Evolutionary conservation across 2,329 filamentous ascomycete genomes (phyloP).

Genomic region (Neopestalotiopsis clavispora): DNA sequence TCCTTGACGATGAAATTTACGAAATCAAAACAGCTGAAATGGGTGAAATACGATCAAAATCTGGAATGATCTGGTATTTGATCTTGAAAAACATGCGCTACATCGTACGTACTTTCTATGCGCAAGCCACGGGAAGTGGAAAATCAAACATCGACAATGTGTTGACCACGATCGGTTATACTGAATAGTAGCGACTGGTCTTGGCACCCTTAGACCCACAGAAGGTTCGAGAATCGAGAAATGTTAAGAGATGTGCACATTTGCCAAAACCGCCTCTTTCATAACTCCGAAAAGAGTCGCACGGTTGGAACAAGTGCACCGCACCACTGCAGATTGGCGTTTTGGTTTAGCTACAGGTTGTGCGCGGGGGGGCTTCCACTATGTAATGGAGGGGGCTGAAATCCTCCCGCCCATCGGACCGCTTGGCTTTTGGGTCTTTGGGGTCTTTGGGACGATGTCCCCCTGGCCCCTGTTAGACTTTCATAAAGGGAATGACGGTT

Average conservation of each 20-base stretch:
- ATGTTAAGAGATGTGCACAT: background rate
- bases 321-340: background rate
- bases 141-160: background rate
- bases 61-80: too few species aligned
- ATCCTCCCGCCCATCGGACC: constrained; percentile 12
- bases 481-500: constrained; percentile 13
- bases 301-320: background rate
- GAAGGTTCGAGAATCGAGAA: constrained; percentile 49
- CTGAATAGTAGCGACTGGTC: background rate
- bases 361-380: background rate
- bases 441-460: background rate
- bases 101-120: too few species aligned
- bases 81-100: too few species aligned
- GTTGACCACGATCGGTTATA: background rate
- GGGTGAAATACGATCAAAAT: too few species aligned
- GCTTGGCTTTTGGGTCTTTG: background rate
- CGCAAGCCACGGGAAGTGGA: too few species aligned
- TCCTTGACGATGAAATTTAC: too few species aligned
- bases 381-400: background rate
- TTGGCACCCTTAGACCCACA: constrained; percentile 34
- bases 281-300: background rate
- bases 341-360: background rate
- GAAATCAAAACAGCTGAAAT: too few species aligned
- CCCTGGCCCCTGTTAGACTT: constrained; percentile 15
- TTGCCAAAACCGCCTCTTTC: background rate